phyloP scores from a whole-genome alignment of 345 rosid species.

The Microcos paniculata region DNA sequence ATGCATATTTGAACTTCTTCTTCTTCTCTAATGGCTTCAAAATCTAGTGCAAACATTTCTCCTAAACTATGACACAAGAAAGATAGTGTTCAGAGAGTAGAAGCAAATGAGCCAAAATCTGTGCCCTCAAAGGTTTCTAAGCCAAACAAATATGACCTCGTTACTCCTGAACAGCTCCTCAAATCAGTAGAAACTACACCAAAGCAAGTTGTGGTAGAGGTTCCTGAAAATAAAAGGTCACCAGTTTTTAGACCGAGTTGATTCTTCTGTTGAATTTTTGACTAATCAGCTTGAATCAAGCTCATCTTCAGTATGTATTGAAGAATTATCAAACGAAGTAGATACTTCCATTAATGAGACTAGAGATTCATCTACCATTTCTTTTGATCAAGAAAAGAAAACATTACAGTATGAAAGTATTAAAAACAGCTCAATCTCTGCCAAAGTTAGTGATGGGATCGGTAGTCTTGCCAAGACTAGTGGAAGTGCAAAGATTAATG shows the following conservation, averaged over 20 bases:
- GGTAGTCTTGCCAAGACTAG: constrained; percentile 72
- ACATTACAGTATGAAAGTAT: constrained; percentile 61
- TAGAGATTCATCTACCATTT: constrained; percentile 42
- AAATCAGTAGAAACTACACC: constrained; percentile 30
- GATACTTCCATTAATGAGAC: constrained; percentile 45
- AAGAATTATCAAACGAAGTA: constrained; percentile 33
- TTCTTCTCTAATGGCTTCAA: constrained; percentile 49
- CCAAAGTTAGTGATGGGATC: constrained; percentile 70
- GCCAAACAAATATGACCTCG: constrained; percentile 32
- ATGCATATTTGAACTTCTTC: constrained; percentile 24
- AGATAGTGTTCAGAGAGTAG: constrained; percentile 30
- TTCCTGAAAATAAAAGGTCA: constrained; percentile 41
- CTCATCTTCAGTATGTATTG: constrained; percentile 41
- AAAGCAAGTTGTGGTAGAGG: constrained; percentile 30
- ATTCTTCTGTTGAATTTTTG: constrained; percentile 36
- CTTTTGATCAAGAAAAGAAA: constrained; percentile 68
- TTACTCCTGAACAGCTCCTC: constrained; percentile 28
- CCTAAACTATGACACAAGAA: constrained; percentile 36
- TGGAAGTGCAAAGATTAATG: constrained; percentile 74
- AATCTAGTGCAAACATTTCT: constrained; percentile 37
- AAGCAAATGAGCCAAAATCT: constrained; percentile 38
- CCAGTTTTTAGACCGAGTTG: constrained; percentile 43
- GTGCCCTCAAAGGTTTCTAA: constrained; percentile 38
- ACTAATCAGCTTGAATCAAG: constrained; percentile 37
- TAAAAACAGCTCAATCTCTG: constrained; percentile 73